Conservation (phyloP, 2,329 filamentous ascomycete genomes). For the Sporothrix pallida region DNA sequence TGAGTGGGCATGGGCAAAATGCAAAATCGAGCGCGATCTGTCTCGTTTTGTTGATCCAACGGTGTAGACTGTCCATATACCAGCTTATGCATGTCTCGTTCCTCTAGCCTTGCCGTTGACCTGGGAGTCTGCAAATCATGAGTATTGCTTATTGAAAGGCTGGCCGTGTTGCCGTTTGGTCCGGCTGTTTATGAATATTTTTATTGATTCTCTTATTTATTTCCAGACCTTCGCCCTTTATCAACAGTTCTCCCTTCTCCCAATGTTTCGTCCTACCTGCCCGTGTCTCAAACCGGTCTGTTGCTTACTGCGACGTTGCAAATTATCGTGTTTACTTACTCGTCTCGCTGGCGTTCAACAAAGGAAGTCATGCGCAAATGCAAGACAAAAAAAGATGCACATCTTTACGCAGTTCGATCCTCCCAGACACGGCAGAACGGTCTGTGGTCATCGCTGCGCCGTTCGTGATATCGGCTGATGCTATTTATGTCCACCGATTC, state of each 20-base stretch:
- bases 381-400: constrained; percentile 4
- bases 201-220: not conserved
- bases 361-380: not conserved
- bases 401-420: not conserved
- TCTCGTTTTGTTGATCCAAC: not conserved
- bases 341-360: constrained; percentile 11
- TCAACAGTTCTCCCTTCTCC: not conserved
- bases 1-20: not conserved
- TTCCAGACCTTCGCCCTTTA: not conserved
- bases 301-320: constrained; percentile 27
- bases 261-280: not conserved
- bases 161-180: not conserved
- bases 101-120: not conserved
- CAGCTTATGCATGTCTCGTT: constrained; percentile 9
- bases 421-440: not conserved
- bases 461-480: too few relatives aligned
- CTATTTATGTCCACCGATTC: too few relatives aligned
- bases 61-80: not conserved
- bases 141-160: not conserved
- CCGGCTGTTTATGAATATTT: not conserved
- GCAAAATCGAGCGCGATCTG: constrained; percentile 12
- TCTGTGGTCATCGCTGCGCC: too few relatives aligned
- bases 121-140: not conserved
- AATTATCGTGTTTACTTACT: constrained; percentile 9
- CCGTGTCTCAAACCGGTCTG: not conserved